These are phyloP conservation scores for Cutaneotrichosporon cyanovorans DNA, from an alignment of 1,284 basidiomycete genomes.

Conservation along the genomic window DNA sequence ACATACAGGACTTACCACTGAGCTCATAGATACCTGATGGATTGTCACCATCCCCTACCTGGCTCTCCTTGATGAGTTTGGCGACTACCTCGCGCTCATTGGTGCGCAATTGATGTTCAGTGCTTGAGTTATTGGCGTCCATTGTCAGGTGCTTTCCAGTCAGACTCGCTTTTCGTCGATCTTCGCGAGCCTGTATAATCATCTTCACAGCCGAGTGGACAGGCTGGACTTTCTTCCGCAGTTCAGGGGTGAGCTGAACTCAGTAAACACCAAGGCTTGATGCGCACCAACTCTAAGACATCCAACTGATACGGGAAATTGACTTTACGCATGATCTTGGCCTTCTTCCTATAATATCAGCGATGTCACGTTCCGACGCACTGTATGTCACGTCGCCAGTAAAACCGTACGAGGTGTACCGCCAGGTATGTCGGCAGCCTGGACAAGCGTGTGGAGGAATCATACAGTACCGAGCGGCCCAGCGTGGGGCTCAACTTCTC, in stretches of 20 bases:
- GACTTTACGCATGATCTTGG: slow-evolving; percentile 84
- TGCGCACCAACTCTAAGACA: slow-evolving; percentile 64
- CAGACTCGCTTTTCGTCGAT: slow-evolving; percentile 70
- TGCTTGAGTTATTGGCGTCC: slow-evolving; percentile 11
- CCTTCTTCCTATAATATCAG: slow-evolving; percentile 55
- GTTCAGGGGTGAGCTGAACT: slow-evolving; percentile 56
- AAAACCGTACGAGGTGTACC: slow-evolving; percentile 63
- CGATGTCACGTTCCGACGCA: neutral
- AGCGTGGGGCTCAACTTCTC: slow-evolving; percentile 78
- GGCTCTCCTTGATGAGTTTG: slow-evolving; percentile 22
- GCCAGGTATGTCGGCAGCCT: slow-evolving; percentile 62
- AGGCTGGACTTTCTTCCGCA: slow-evolving; percentile 64
- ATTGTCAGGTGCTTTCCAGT: no score
- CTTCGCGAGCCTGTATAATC: slow-evolving; percentile 72
- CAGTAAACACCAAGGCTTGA: neutral
- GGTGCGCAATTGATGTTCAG: slow-evolving; percentile 40
- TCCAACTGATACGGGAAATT: slow-evolving; percentile 80
- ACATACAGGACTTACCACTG: slow-evolving; percentile 31
- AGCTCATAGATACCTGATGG: slow-evolving; percentile 43
- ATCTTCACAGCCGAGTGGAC: slow-evolving; percentile 66
- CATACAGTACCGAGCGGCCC: slow-evolving; percentile 73
- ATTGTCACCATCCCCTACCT: slow-evolving; percentile 22
- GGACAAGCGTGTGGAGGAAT: slow-evolving; percentile 71
- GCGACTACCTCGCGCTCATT: slow-evolving; percentile 36
- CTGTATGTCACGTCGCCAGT: slow-evolving; percentile 27